These are phyloP conservation scores for Emericellopsis terricola DNA, from an alignment of 495 filamentous ascomycete genomes.

Conservation along the genomic window DNA sequence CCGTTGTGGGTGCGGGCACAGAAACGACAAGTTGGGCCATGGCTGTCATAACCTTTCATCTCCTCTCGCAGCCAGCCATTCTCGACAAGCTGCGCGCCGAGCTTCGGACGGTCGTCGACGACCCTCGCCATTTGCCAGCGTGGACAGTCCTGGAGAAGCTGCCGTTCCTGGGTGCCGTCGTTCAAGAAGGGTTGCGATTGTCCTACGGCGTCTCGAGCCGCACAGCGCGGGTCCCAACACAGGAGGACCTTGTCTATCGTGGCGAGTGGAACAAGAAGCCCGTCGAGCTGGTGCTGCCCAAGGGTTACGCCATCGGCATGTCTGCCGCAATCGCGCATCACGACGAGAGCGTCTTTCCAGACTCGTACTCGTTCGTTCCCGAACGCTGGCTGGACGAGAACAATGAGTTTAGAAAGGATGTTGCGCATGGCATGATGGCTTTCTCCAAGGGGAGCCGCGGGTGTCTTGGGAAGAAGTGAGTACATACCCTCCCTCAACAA, in stretches of 20 bases:
- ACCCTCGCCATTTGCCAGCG: conserved; percentile 7
- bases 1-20: conserved; percentile 28
- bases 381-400: conserved; percentile 28
- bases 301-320: conserved; percentile 27
- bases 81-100: conserved; percentile 11
- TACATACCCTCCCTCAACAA: neutral
- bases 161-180: conserved; percentile 26
- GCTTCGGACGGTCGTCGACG: conserved; percentile 5
- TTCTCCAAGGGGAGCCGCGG: conserved; percentile 29
- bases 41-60: conserved; percentile 16
- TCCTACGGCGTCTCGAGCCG: conserved; percentile 18
- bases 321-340: conserved; percentile 28
- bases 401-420: conserved; percentile 9
- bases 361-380: conserved; percentile 27
- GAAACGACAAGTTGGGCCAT: conserved; percentile 26
- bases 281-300: conserved; percentile 11
- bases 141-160: conserved; percentile 18
- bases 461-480: conserved; percentile 33
- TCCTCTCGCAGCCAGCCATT: conserved; percentile 16
- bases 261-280: conserved; percentile 12
- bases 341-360: conserved; percentile 26
- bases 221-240: conserved; percentile 9
- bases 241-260: conserved; percentile 14
- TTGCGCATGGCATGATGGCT: conserved; percentile 26
- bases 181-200: conserved; percentile 24